phyloP scores from a whole-genome alignment of 176 grass and related monocot genomes.

The Bothriochloa decipiens region DNA sequence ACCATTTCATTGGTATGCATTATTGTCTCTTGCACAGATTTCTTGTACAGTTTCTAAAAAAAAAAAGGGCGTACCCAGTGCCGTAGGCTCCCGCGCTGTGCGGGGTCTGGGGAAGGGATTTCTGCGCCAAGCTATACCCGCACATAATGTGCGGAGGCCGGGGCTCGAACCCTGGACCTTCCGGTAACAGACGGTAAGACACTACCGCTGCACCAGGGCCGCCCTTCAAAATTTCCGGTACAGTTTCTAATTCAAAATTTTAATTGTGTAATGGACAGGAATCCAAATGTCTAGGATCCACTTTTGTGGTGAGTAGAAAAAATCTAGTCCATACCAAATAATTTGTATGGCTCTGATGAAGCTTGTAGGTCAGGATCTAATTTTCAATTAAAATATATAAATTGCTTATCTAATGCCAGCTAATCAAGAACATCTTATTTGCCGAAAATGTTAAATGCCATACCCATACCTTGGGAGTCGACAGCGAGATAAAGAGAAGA shows the following conservation, averaged over 20 bases:
- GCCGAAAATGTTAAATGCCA: constrained; percentile 14
- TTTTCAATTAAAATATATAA: constrained; percentile 16
- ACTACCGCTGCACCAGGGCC: too few relatives aligned
- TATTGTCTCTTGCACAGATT: background rate
- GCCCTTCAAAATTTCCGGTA: too few relatives aligned
- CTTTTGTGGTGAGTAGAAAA: constrained; percentile 1
- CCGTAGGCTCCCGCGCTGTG: too few relatives aligned
- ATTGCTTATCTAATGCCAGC: constrained; percentile 14
- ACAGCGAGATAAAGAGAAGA: constrained; percentile 24
- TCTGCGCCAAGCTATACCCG: too few relatives aligned
- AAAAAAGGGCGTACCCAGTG: too few relatives aligned
- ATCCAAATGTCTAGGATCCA: constrained; percentile 7
- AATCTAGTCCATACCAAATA: constrained; percentile 9
- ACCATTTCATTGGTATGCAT: background rate
- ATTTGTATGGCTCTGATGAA: background rate
- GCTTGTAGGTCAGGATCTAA: background rate
- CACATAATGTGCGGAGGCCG: too few relatives aligned
- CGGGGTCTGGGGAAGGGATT: too few relatives aligned
- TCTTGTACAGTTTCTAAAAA: constrained; percentile 5
- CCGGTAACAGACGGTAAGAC: too few relatives aligned
- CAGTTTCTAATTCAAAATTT: constrained; percentile 22
- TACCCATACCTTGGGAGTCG: constrained; percentile 51
- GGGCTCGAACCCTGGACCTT: too few relatives aligned
- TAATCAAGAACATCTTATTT: constrained; percentile 23
- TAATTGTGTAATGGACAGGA: constrained; percentile 23